Evolutionary conservation across 345 rosid species (phyloP).

Genomic region (Eucalyptus erythrocorys): DNA sequence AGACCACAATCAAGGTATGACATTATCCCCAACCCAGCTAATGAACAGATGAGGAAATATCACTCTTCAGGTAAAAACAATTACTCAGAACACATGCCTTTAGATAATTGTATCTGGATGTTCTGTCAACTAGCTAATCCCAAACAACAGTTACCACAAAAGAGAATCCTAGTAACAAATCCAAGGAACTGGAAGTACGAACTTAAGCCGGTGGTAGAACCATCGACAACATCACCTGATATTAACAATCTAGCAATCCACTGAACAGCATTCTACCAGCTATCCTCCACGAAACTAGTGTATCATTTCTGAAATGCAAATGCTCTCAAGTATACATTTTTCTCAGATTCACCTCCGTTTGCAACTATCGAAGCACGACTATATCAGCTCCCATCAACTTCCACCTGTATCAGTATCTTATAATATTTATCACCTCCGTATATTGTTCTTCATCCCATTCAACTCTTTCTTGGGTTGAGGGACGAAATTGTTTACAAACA

Average conservation of each 20-base stretch:
- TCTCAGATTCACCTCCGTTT: background rate
- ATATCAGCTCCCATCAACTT: background rate
- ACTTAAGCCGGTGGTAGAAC: background rate
- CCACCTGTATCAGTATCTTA: background rate
- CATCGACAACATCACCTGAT: background rate
- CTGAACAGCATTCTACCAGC: background rate
- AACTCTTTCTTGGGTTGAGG: background rate
- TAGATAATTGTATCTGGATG: background rate
- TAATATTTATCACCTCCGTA: background rate
- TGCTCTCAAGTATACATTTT: background rate
- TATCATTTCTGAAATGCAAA: background rate
- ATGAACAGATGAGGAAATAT: background rate
- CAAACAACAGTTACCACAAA: background rate
- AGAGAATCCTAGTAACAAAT: background rate
- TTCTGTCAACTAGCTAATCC: background rate
- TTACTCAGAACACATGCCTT: background rate
- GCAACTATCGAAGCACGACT: background rate
- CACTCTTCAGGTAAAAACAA: background rate
- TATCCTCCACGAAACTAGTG: background rate
- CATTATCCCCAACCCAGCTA: background rate
- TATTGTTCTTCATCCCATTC: background rate
- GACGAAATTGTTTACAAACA: background rate
- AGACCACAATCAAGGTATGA: background rate
- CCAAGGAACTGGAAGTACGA: background rate
- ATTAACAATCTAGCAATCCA: background rate